These are phyloP conservation scores for Ampelocalamus luodianensis DNA, from an alignment of 176 grass and related monocot species.

Conservation along the genomic window DNA sequence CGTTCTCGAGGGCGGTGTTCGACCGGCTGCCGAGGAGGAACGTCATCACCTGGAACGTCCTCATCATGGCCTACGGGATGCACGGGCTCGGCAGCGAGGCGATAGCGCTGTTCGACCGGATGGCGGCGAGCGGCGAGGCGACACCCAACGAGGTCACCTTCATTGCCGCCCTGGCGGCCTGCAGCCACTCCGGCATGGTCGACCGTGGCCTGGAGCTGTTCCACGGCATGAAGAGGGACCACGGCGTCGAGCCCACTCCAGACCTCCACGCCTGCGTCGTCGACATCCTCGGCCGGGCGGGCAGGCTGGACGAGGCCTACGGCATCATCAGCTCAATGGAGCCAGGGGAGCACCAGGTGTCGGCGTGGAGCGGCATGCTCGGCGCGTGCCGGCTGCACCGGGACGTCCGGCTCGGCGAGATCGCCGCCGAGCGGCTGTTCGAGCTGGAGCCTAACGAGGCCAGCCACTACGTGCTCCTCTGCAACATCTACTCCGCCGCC, in stretches of 20 bases:
- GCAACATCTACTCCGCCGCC: constrained; percentile 84
- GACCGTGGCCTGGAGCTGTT: constrained; percentile 69
- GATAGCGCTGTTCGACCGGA: constrained; percentile 65
- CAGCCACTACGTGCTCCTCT: constrained; percentile 89
- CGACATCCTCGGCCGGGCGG: constrained; percentile 59
- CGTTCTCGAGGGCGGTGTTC: constrained; percentile 59
- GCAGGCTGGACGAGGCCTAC: constrained; percentile 50
- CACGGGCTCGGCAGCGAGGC: constrained; percentile 74
- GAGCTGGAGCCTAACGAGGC: constrained; percentile 86
- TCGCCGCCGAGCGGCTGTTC: constrained; percentile 64
- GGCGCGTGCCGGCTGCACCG: constrained; percentile 83
- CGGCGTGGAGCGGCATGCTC: constrained; percentile 76
- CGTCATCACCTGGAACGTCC: constrained; percentile 96
- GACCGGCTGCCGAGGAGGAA: constrained; percentile 68
- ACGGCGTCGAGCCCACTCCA: constrained; percentile 57
- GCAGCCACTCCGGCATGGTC: constrained; percentile 90
- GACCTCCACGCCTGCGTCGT: constrained; percentile 83
- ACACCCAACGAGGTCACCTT: constrained; percentile 76
- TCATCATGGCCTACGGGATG: constrained; percentile 97
- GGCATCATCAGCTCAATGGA: constrained; percentile 64
- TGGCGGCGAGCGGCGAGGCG: constrained; percentile 66
- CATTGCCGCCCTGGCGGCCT: constrained; percentile 81
- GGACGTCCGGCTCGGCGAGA: constrained; percentile 64
- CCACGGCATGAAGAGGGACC: constrained; percentile 59
- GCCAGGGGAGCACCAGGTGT: constrained; percentile 53